Conservation (phyloP, 2,329 filamentous ascomycete species). For the Aphanocladium album region DNA sequence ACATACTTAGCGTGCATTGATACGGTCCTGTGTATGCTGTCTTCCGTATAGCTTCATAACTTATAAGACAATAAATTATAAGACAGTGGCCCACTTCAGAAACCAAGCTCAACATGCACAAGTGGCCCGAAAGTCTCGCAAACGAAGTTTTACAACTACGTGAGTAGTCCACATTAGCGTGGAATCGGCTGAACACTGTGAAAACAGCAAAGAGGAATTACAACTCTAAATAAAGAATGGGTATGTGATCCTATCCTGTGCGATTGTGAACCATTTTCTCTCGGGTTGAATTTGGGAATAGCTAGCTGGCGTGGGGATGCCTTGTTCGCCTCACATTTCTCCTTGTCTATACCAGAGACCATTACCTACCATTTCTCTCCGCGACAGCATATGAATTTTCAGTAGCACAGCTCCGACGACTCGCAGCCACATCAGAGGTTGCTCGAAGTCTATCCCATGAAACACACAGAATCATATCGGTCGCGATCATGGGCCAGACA, state of each 20-base stretch:
- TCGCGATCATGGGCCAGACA: background rate
- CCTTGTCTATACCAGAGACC: background rate
- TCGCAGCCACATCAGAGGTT: background rate
- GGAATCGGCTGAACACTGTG: too few species aligned
- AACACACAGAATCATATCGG: background rate
- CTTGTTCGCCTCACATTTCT: background rate
- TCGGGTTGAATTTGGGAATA: background rate
- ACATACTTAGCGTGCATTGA: background rate
- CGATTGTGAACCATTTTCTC: background rate
- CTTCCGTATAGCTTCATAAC: too few species aligned
- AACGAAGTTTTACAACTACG: too few species aligned
- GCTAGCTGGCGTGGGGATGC: background rate
- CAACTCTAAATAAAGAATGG: too few species aligned
- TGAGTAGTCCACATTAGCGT: too few species aligned
- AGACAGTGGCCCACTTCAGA: too few species aligned
- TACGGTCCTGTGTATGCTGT: too few species aligned
- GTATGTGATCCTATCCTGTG: too few species aligned
- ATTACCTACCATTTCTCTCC: background rate
- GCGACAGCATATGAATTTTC: background rate
- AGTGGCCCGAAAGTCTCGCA: too few species aligned
- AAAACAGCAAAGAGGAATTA: too few species aligned
- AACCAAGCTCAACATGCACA: too few species aligned
- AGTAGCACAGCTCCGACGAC: background rate
- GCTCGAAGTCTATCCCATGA: background rate
- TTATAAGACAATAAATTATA: too few species aligned